Evolutionary conservation across 441 rosid species (phyloP), one percentile per base, ranked within the genome.

Genomic region (Viola pubescens): DNA sequence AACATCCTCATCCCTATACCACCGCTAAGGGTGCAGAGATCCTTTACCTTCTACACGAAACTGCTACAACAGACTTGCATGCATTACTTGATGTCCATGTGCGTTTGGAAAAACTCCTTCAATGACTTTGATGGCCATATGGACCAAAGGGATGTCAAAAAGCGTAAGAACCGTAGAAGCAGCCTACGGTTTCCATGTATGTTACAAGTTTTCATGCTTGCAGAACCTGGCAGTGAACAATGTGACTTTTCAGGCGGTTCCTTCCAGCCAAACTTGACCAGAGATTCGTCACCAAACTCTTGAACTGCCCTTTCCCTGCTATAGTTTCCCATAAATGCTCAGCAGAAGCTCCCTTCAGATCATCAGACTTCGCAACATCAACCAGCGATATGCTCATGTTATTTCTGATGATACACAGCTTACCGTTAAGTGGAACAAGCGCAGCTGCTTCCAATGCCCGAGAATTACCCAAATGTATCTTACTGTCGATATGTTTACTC

Each of bases 201-300:
- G 9, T 7, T 26, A 26, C 34, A 26, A 26, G 2, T 51, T 58
- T 56, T 83, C 82, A 91, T 34, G 91, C 95, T 79, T 86, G 92
- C 69, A 91, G 96, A 66, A 91, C 86, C 73, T 88, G 98, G 58
- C 95, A 91, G 70, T 91, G 98, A 67, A 91, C 89, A 11, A 91
- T 84, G 68, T 91, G 96, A 70, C 89, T 84, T 73, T 78, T 88
- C 64, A 83, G 63, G 38, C 88, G 77, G 54, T 81, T 86, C 73
- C 98, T 76, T 13, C 98, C 96, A 3, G 98, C 92, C 4, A 91
- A 78, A 65, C 90, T 91, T 5, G 91, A 91, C 95, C 81, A 81
- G 62, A 91, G 67, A 64, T 88, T 88, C 47, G 87, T 75, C 11
- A 91, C 76, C 60, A 88, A 76, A 59, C 84, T 79, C 79, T 82